Evolutionary conservation across 2,329 filamentous ascomycete species (phyloP).

Genomic region (Myriosclerotinia curreyana): DNA sequence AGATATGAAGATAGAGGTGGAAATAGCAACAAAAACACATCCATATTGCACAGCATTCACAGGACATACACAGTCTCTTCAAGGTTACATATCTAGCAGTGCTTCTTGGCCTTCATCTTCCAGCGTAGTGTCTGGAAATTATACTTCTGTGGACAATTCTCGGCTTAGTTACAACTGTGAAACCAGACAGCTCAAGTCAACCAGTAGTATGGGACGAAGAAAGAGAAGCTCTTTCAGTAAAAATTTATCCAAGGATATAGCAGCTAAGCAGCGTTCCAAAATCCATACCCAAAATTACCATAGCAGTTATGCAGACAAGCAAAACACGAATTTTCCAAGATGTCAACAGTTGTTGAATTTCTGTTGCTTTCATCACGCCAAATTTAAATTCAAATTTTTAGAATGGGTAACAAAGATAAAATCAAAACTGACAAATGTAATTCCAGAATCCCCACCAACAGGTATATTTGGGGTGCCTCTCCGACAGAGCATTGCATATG

Average conservation of each 20-base stretch:
- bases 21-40: not conserved
- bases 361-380: not conserved
- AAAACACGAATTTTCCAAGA: not conserved
- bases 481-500: slow-evolving; percentile 92
- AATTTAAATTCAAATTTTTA: not conserved
- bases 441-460: slow-evolving; percentile 44
- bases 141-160: not conserved
- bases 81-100: not conserved
- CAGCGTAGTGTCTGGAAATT: slow-evolving; percentile 7
- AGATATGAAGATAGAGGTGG: no score
- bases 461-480: slow-evolving; percentile 95
- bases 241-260: slow-evolving; percentile 1
- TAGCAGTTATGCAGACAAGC: not conserved
- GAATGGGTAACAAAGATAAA: slow-evolving; percentile 15
- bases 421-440: slow-evolving; percentile 28
- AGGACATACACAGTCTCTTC: not conserved
- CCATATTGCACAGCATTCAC: not conserved
- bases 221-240: slow-evolving; percentile 9
- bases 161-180: slow-evolving; percentile 10
- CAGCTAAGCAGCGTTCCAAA: slow-evolving; percentile 20
- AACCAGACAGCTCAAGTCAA: not conserved
- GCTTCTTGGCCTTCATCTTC: not conserved
- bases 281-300: slow-evolving; percentile 1
- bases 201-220: slow-evolving; percentile 4
- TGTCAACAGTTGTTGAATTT: slow-evolving; percentile 8